phyloP scores from a whole-genome alignment of 176 grass and related monocot genomes.

The Carex kokanica region DNA sequence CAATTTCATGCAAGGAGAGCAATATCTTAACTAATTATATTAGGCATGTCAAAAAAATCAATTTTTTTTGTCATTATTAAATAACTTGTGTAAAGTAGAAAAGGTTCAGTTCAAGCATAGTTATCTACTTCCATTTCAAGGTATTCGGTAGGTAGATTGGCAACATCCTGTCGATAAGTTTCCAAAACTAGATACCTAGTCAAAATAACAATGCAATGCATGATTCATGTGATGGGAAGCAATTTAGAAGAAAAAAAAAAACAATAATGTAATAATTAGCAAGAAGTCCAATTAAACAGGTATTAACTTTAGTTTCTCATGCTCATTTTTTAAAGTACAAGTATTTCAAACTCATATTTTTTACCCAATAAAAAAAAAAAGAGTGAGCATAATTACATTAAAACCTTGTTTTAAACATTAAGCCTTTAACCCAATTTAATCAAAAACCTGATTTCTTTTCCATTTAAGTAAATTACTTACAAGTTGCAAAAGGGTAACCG shows the following conservation, averaged over 20 bases:
- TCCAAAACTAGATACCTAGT: not conserved
- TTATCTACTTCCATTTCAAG: not conserved
- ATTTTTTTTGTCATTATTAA: not conserved
- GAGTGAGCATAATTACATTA: not conserved
- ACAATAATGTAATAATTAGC: not conserved
- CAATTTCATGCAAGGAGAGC: too few relatives aligned
- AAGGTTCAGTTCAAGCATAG: not conserved
- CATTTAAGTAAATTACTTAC: slow-evolving; percentile 16
- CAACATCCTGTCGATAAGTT: not conserved
- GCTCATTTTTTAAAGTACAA: not conserved
- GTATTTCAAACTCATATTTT: not conserved
- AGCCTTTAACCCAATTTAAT: slow-evolving; percentile 8
- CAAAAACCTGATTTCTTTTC: slow-evolving; percentile 8
- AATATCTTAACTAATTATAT: too few relatives aligned
- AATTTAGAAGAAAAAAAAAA: not conserved
- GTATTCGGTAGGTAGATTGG: not conserved
- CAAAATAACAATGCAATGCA: not conserved
- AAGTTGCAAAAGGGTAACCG: not conserved
- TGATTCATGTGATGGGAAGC: not conserved
- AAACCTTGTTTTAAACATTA: not conserved
- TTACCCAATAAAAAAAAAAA: not conserved
- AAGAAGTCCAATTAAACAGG: slow-evolving; percentile 8
- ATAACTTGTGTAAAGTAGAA: not conserved
- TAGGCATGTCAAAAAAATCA: too few relatives aligned
- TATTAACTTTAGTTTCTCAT: not conserved